Evolutionary conservation across 306 rosid genomes (phyloP).

Genomic region (Lathyrus oleraceus): DNA sequence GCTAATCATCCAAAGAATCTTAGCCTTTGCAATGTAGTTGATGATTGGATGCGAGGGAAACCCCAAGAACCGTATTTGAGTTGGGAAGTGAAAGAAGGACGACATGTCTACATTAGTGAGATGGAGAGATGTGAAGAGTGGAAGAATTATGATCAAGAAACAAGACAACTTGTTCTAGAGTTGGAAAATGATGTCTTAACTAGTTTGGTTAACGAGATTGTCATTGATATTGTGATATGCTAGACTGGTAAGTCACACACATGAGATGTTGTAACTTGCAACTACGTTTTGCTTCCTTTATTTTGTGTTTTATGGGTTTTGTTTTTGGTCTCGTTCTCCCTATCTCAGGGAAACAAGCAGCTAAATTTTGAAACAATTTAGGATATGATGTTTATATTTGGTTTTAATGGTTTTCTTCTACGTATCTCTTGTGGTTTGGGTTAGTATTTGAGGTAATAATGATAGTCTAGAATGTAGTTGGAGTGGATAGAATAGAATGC

Average conservation of each 20-base stretch:
- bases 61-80: conserved; percentile 43
- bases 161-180: conserved; percentile 37
- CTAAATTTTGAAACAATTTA: conserved; percentile 29
- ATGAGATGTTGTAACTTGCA: conserved; percentile 1
- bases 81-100: conserved; percentile 54
- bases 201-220: conserved; percentile 50
- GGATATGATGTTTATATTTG: conserved; percentile 11
- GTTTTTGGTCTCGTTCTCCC: conserved; percentile 14
- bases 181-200: conserved; percentile 52
- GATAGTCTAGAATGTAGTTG: no score
- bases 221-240: conserved; percentile 43
- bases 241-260: background rate
- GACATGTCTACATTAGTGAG: conserved; percentile 45
- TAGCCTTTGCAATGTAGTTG: conserved; percentile 38
- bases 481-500: no score
- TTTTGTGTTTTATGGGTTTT: conserved; percentile 7
- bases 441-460: no score
- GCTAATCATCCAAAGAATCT: conserved; percentile 17
- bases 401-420: conserved; percentile 3
- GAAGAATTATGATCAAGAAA: conserved; percentile 43
- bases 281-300: background rate
- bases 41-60: conserved; percentile 61
- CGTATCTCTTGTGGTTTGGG: background rate
- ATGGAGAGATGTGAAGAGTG: conserved; percentile 59
- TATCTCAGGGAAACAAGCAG: background rate